A percentile compares a stretch with the other conserved stretches of the same genome.
phyloP scores from a whole-genome alignment of 306 rosid genomes.

The Rosa persica region DNA sequence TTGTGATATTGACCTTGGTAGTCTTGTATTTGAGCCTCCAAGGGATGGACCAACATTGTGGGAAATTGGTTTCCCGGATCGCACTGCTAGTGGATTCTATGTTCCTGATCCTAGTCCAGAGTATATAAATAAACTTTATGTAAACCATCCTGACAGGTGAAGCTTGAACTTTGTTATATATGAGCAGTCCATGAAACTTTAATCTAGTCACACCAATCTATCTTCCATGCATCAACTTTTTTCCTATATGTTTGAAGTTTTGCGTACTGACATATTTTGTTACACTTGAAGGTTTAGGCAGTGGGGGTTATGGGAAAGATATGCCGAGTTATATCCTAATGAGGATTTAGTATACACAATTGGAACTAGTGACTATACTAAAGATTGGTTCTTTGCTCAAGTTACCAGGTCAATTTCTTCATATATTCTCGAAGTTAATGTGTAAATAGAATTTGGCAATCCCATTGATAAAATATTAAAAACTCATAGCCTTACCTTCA shows the following conservation, averaged over 20 bases:
- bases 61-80: conserved; percentile 96
- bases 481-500: not conserved
- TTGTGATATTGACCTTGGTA: conserved; percentile 54
- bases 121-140: conserved; percentile 69
- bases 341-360: conserved; percentile 69
- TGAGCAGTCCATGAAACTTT: not conserved
- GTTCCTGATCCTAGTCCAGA: conserved; percentile 78
- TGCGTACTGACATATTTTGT: not conserved
- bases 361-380: conserved; percentile 64
- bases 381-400: conserved; percentile 96
- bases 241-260: not conserved
- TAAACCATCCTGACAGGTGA: conserved; percentile 83
- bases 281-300: conserved; percentile 72
- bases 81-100: conserved; percentile 75
- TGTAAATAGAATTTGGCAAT: not conserved
- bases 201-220: not conserved
- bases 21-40: conserved; percentile 66
- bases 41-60: conserved; percentile 88
- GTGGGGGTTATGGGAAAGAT: conserved; percentile 93
- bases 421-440: not conserved
- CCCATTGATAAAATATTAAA: not conserved
- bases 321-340: conserved; percentile 74
- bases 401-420: conserved; percentile 63
- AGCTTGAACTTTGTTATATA: not conserved
- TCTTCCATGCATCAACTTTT: no score